These are phyloP conservation scores for Gaeumannomyces tritici DNA, from an alignment of 2,329 filamentous ascomycete genomes.

Conservation along the genomic window DNA sequence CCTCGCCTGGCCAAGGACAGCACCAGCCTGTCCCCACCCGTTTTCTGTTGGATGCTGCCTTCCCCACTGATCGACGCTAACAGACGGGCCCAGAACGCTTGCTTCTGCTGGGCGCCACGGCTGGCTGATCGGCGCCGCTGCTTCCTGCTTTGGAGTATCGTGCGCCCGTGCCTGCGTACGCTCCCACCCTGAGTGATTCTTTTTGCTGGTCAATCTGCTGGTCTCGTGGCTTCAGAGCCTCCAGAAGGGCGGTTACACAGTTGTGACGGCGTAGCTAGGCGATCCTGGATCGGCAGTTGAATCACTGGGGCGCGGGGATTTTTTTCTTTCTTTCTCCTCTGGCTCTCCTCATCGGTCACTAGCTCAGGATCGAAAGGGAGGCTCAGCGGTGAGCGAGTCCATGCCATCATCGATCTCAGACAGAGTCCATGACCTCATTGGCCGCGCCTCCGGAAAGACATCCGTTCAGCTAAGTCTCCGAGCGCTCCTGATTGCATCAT, in stretches of 20 bases:
- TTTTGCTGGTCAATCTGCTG: neutral
- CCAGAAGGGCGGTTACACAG: neutral
- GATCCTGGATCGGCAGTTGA: neutral
- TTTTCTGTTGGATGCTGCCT: neutral
- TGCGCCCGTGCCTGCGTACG: neutral
- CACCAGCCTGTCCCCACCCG: neutral
- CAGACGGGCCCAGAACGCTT: neutral
- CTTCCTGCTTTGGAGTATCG: neutral
- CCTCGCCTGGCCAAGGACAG: too few relatives aligned
- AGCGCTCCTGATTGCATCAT: neutral
- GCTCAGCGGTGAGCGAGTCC: neutral
- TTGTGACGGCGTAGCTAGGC: neutral
- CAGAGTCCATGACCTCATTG: neutral
- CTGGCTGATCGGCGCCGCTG: neutral
- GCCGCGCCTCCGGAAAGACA: neutral
- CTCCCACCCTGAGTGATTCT: neutral
- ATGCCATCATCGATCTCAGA: neutral
- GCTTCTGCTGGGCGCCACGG: neutral
- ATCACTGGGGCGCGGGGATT: neutral
- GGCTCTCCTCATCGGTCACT: too few relatives aligned
- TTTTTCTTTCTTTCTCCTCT: too few relatives aligned
- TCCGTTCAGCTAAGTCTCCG: neutral
- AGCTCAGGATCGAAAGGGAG: neutral
- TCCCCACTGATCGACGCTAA: neutral
- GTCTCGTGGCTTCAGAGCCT: neutral